These are phyloP conservation scores for Fomitopsis pinicola DNA, from an alignment of 1,284 basidiomycete genomes.

Conservation along the genomic window DNA sequence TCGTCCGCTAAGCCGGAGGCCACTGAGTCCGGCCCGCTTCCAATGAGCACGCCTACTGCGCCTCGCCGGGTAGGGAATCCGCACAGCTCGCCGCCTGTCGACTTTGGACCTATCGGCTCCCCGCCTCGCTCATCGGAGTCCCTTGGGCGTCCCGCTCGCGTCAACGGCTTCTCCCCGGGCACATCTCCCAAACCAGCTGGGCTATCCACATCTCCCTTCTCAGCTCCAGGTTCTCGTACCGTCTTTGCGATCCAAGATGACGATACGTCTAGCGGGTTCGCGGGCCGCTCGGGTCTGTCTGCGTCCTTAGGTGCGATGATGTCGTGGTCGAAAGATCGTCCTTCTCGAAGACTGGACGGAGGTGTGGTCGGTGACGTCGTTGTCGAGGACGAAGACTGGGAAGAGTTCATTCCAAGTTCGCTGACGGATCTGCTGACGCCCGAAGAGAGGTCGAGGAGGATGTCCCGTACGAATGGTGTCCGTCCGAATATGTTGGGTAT, in stretches of 20 bases:
- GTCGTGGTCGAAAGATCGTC: conserved; percentile 25
- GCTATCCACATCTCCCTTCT: conserved; percentile 61
- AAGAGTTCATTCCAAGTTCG: conserved; percentile 84
- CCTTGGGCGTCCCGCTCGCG: conserved; percentile 29
- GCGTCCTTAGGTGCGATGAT: conserved; percentile 43
- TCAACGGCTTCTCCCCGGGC: conserved; percentile 45
- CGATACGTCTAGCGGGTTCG: conserved; percentile 29
- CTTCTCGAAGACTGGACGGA: neutral
- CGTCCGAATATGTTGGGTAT: conserved; percentile 17
- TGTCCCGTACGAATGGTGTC: conserved; percentile 63
- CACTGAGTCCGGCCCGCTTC: conserved; percentile 36
- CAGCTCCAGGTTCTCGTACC: conserved; percentile 58
- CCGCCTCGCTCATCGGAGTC: conserved; percentile 49
- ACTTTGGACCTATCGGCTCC: conserved; percentile 77
- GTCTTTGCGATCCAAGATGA: conserved; percentile 45
- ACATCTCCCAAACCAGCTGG: conserved; percentile 41
- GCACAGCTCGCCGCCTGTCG: conserved; percentile 30
- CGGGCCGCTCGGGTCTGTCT: conserved; percentile 35
- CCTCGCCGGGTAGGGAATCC: conserved; percentile 31
- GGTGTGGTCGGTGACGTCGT: conserved; percentile 34
- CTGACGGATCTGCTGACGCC: conserved; percentile 86
- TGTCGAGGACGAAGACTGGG: conserved; percentile 72
- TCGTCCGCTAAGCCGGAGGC: conserved; percentile 7
- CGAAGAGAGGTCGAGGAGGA: conserved; percentile 72
- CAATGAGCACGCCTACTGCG: conserved; percentile 46